These are phyloP conservation scores for Periconia digitata DNA, from an alignment of 2,329 filamentous ascomycete genomes.

Conservation along the genomic window DNA sequence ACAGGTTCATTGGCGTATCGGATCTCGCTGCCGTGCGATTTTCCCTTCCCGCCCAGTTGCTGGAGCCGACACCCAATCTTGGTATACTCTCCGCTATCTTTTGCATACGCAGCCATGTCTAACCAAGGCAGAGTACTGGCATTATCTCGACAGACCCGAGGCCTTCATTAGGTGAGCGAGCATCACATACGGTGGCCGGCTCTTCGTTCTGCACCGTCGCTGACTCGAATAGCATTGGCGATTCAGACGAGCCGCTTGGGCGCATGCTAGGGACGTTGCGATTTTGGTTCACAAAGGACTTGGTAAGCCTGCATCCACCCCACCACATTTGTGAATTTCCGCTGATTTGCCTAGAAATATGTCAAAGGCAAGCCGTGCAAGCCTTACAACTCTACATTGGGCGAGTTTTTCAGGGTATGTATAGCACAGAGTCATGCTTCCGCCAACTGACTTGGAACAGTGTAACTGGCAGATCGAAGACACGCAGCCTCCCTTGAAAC, in stretches of 20 bases:
- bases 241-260: constrained; percentile 86
- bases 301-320: constrained; percentile 54
- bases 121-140: constrained; percentile 80
- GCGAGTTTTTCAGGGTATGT: constrained; percentile 91
- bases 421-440: constrained; percentile 2
- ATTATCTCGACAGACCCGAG: constrained; percentile 93
- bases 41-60: constrained; percentile 89
- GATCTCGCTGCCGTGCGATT: constrained; percentile 96
- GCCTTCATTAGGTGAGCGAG: constrained; percentile 70
- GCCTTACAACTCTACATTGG: constrained; percentile 94
- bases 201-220: constrained; percentile 17
- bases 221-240: constrained; percentile 66
- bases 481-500: constrained; percentile 63
- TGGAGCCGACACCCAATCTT: constrained; percentile 94
- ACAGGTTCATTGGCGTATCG: constrained; percentile 89
- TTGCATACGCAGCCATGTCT: constrained; percentile 14
- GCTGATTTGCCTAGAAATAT: constrained; percentile 69
- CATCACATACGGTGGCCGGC: neutral
- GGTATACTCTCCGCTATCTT: constrained; percentile 47
- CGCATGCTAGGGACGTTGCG: constrained; percentile 93
- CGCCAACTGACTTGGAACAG: constrained; percentile 46
- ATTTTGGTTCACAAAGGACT: constrained; percentile 98
- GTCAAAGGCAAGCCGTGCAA: constrained; percentile 98
- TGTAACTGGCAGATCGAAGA: constrained; percentile 96
- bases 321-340: neutral